These are phyloP conservation scores for Penicillium thymicola DNA, from an alignment of 2,329 filamentous ascomycete species.

Conservation along the genomic window DNA sequence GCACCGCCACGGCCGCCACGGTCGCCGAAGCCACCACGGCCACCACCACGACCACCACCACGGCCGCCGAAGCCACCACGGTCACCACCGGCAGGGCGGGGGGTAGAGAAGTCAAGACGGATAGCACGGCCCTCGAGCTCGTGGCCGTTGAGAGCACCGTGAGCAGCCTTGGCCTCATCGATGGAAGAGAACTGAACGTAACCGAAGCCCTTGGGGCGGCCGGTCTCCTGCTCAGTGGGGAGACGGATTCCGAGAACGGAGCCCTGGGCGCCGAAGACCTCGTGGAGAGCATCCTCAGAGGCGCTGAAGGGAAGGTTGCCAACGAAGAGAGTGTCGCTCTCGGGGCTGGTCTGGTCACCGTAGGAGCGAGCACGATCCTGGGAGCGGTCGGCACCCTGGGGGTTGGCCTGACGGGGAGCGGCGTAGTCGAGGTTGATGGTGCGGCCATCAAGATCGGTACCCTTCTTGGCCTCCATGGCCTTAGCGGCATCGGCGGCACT, in stretches of 20 bases:
- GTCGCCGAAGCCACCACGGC: conserved; percentile 46
- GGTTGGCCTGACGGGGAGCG: conserved; percentile 58
- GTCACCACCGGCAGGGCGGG: conserved; percentile 57
- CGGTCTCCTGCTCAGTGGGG: conserved; percentile 81
- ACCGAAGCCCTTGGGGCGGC: conserved; percentile 85
- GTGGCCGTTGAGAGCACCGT: conserved; percentile 66
- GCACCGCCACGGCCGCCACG: conserved; percentile 51
- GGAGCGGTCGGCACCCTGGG: conserved; percentile 54
- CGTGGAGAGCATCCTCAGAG: conserved; percentile 69
- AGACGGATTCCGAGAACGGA: conserved; percentile 77
- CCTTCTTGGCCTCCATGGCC: conserved; percentile 72
- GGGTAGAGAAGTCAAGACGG: conserved; percentile 77
- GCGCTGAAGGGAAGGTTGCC: conserved; percentile 86
- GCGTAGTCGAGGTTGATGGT: conserved; percentile 76
- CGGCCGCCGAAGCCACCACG: conserved; percentile 48
- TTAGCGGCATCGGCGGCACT: conserved; percentile 64
- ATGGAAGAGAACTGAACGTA: conserved; percentile 81
- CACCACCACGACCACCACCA: conserved; percentile 53
- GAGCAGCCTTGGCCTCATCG: conserved; percentile 76
- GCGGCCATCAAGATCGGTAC: conserved; percentile 70
- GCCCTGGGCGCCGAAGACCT: conserved; percentile 70
- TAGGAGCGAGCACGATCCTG: conserved; percentile 52
- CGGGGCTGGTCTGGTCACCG: conserved; percentile 75
- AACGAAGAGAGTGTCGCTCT: conserved; percentile 84
- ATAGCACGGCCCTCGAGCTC: conserved; percentile 70